These are phyloP conservation scores for Colletotrichum zoysiae DNA, from an alignment of 2,329 filamentous ascomycete genomes.

Conservation along the genomic window DNA sequence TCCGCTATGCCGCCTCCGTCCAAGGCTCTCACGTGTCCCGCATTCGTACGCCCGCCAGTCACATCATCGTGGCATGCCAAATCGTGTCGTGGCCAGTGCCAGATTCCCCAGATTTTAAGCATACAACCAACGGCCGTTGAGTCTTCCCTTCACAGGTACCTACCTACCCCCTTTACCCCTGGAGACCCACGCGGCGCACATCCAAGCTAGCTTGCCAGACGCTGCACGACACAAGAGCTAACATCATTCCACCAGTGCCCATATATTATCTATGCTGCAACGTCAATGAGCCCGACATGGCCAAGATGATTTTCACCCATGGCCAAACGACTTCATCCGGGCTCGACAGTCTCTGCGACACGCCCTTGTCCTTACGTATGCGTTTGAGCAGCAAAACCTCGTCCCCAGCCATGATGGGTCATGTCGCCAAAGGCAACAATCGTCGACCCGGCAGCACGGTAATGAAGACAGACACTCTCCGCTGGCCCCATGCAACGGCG, in stretches of 20 bases:
- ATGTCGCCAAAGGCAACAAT: background rate
- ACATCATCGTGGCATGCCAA: conserved; percentile 9
- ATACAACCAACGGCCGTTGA: background rate
- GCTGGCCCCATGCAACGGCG: conserved; percentile 21
- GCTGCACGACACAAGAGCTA: background rate
- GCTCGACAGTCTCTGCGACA: background rate
- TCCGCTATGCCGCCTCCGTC: background rate
- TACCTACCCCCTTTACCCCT: no score
- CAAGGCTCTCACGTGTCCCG: background rate
- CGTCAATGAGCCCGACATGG: no score
- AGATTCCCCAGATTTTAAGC: conserved; percentile 31
- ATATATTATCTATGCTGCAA: background rate
- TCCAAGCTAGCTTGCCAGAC: background rate
- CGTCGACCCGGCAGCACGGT: background rate
- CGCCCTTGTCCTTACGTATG: no score
- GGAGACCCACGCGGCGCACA: background rate
- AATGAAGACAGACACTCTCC: background rate
- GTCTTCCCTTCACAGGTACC: background rate
- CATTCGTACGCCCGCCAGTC: background rate
- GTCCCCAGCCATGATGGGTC: background rate
- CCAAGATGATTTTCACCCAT: background rate
- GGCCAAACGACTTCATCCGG: background rate
- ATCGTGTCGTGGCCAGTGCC: conserved; percentile 3
- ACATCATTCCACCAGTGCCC: no score
- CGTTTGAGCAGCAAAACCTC: background rate